phyloP scores from a whole-genome alignment of 2,329 filamentous ascomycete genomes.

The Fusarium ambrosium region DNA sequence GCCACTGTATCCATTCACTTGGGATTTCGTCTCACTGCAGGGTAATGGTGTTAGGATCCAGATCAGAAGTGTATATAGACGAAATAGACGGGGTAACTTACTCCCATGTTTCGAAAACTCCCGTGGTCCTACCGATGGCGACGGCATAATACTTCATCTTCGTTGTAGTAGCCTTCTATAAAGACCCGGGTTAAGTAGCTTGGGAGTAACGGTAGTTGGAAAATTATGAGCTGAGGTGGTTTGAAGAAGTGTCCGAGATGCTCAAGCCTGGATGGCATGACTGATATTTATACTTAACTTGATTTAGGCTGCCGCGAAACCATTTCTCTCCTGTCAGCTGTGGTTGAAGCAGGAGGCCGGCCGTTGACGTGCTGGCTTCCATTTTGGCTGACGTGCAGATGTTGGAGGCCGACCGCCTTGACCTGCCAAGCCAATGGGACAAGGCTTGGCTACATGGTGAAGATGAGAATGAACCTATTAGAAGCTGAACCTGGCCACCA shows the following conservation, averaged over 20 bases:
- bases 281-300: not conserved
- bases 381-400: not conserved
- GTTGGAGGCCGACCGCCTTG: not conserved
- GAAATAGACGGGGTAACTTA: not conserved
- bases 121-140: conserved; percentile 8
- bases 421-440: not conserved
- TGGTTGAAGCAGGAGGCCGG: not conserved
- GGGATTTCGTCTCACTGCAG: not conserved
- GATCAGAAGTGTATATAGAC: no score
- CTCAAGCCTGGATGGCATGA: rapidly evolving
- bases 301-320: not conserved
- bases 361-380: not conserved
- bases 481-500: not conserved
- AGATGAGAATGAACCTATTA: not conserved
- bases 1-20: not conserved
- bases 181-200: not conserved
- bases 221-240: no score
- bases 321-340: not conserved
- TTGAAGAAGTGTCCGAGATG: not conserved
- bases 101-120: conserved; percentile 8
- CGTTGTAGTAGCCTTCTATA: not conserved
- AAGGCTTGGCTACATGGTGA: not conserved
- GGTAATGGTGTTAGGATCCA: no score
- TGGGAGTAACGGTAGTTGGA: not conserved
- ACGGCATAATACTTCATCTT: conserved; percentile 13